A percentile compares a stretch with the other conserved stretches of the same genome.
Evolutionary conservation across 768 basidiomycete genomes (phyloP).

Genomic region (Lepiota brunneoincarnata): DNA sequence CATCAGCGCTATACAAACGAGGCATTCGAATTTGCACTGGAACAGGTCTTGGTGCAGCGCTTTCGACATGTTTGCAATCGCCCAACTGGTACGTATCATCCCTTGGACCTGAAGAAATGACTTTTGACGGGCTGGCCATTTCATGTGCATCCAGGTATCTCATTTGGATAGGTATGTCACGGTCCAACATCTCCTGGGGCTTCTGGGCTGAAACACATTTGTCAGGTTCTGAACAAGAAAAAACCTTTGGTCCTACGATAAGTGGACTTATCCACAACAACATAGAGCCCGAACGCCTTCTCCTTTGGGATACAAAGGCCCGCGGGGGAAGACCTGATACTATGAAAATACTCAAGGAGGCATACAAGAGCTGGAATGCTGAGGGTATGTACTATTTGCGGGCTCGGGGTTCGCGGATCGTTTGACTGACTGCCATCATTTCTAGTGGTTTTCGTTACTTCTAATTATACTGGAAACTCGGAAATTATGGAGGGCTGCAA

Average conservation of each 20-base stretch:
- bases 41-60: conserved; percentile 76
- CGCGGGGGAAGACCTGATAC: conserved; percentile 75
- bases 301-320: conserved; percentile 76
- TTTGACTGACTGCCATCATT: conserved; percentile 5
- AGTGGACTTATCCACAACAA: conserved; percentile 68
- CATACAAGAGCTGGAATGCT: conserved; percentile 65
- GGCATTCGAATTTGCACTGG: conserved; percentile 83
- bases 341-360: conserved; percentile 73
- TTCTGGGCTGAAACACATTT: conserved; percentile 15
- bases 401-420: not conserved
- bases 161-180: conserved; percentile 64
- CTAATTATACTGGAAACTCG: conserved; percentile 75
- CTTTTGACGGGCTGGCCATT: not conserved
- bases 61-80: conserved; percentile 77
- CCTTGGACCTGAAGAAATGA: conserved; percentile 1
- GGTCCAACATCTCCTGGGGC: not conserved
- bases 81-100: conserved; percentile 54
- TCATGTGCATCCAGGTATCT: conserved; percentile 50
- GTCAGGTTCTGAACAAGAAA: conserved; percentile 75
- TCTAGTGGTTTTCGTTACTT: conserved; percentile 77
- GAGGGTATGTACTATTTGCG: conserved; percentile 43
- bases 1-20: conserved; percentile 74
- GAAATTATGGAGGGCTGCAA: conserved; percentile 82
- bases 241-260: conserved; percentile 71
- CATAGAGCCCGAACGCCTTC: conserved; percentile 68